Base-by-base conservation (phyloP, 164 flowering plant species). In the Tetracentron sinense region DNA sequence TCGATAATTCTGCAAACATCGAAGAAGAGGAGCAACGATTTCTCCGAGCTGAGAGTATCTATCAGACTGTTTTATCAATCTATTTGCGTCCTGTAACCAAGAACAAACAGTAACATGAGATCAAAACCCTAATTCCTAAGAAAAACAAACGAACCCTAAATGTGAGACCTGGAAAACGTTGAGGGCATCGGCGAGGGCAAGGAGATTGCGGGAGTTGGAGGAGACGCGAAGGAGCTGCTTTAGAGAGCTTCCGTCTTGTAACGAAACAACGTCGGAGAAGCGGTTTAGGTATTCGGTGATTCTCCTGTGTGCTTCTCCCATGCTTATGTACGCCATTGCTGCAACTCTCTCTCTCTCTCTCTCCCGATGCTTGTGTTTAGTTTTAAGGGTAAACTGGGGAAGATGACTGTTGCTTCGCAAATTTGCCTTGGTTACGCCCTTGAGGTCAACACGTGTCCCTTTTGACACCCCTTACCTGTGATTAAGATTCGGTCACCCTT, bases 291-390 rank as follows among this genome's bases (percentile, higher is more conserved):
- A 95, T 3, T 95, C 98, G 2, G 84, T 77, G 52, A 95, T 83
- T 74, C 98, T 65, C 46, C 96, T 56, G 81, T 92, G 93, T 0
- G 96, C 86, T 77, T 90, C 98, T 11, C 94, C 99, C 92, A 95
- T 92, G 88, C 97, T 92, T 27, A 80, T 11, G 60, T 85, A 87
- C 72, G 94, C 92, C 85, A 79, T 82, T 46, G 47, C 35, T 66
- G 22, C 44, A 6, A 33, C 12, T n/a, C 49, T 31, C 52, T 30
- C 33, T 61, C 61, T 61, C 54, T 44, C 52, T 25, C 49, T 55
- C 51, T 5, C 30, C 19, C 4, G 1, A 21, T n/a, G 3, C n/a
- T 22, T 47, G 7, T 1, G 22, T 16, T 12, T 22, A 20, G 14
- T 47, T 19, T 47, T 47, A 47, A 21, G 6, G 5, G 51, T 5